Conservation (phyloP, 331 rosid species). For the Dryas integrifolia region DNA sequence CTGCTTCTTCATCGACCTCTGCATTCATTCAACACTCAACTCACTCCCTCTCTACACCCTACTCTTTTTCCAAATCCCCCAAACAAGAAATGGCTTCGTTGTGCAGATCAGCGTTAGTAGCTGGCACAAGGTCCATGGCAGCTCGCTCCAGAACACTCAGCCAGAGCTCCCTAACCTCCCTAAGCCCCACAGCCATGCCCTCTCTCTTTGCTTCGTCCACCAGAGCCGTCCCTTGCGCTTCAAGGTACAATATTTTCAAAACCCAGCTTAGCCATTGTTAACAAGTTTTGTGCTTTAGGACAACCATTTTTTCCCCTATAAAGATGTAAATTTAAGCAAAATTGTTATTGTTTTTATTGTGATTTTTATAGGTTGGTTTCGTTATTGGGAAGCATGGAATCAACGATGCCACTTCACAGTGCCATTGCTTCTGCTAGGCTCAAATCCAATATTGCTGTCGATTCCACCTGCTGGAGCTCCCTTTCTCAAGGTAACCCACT, state of each 20-base stretch:
- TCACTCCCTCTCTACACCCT: background rate
- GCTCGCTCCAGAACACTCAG: slow-evolving; percentile 46
- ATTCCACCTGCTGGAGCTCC: slow-evolving; percentile 77
- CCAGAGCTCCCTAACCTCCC: slow-evolving; percentile 39
- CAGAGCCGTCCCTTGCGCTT: slow-evolving; percentile 38
- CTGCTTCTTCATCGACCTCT: background rate
- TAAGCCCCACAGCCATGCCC: slow-evolving; percentile 25
- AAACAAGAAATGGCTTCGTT: slow-evolving; percentile 49
- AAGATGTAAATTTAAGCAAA: background rate
- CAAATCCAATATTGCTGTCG: slow-evolving; percentile 69
- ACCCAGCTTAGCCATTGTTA: background rate
- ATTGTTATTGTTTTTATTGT: background rate
- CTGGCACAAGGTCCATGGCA: slow-evolving; percentile 48
- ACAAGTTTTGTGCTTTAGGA: background rate
- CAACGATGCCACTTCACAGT: slow-evolving; percentile 88
- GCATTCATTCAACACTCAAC: background rate
- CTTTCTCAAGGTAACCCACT: slow-evolving; percentile 70
- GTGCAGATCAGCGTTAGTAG: slow-evolving; percentile 61
- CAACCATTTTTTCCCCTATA: background rate
- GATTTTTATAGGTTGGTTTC: slow-evolving; percentile 50
- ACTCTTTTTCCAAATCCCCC: background rate
- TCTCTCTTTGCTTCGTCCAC: slow-evolving; percentile 47
- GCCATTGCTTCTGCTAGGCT: slow-evolving; percentile 88
- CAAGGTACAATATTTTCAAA: slow-evolving; percentile 44
- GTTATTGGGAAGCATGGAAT: slow-evolving; percentile 60